Evolutionary conservation across 257 asterid genomes (phyloP).

Genomic region (Forsythia suspensa): DNA sequence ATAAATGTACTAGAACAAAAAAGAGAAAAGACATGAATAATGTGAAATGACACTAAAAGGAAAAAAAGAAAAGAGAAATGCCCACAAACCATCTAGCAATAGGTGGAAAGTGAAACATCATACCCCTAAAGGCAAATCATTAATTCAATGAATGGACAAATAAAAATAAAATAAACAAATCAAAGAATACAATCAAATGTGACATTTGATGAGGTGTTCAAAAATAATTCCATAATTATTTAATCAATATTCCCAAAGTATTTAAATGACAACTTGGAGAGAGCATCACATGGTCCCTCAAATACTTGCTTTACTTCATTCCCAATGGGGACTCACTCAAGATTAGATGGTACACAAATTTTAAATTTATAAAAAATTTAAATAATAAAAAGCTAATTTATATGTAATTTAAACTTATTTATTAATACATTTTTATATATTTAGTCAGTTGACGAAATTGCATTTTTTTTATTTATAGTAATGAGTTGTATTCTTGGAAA

Average conservation of each 20-base stretch:
- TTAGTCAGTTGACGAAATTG: too few relatives aligned
- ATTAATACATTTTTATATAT: too few relatives aligned
- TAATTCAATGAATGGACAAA: constrained; percentile 26
- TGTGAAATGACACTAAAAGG: not conserved
- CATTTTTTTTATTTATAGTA: too few relatives aligned
- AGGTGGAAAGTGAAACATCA: constrained; percentile 23
- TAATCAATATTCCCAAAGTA: constrained; percentile 13
- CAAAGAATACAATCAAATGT: not conserved
- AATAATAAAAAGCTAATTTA: too few relatives aligned
- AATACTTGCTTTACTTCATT: not conserved
- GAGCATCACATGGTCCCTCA: not conserved
- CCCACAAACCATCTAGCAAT: constrained; percentile 3
- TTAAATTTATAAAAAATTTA: too few relatives aligned
- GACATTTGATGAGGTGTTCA: constrained; percentile 17
- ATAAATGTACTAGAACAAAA: not conserved
- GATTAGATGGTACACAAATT: constrained; percentile 3
- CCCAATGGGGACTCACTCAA: not conserved
- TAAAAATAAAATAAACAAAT: not conserved
- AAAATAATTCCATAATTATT: not conserved
- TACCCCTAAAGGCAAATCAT: constrained; percentile 28
- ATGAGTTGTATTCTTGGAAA: too few relatives aligned
- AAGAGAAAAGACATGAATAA: not conserved
- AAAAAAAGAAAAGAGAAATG: not conserved
- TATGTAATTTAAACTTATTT: too few relatives aligned
- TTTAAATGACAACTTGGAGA: constrained; percentile 7